A percentile compares a stretch with the other conserved stretches of the same genome.
phyloP scores from a whole-genome alignment of 2,329 filamentous ascomycete genomes.

The Cladophialophora chaetospira region DNA sequence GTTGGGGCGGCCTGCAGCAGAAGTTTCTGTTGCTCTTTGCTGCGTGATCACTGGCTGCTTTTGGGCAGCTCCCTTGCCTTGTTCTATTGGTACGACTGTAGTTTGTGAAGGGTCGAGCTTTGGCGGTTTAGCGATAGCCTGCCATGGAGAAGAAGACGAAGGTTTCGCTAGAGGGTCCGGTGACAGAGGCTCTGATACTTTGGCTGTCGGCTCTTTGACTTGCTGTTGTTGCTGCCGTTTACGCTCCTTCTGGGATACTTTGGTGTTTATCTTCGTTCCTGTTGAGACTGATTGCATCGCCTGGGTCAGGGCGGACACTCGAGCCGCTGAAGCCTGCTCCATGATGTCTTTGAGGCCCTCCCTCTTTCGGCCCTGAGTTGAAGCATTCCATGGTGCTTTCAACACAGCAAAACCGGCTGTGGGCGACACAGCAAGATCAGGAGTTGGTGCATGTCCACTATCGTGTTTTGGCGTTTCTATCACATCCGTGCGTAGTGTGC shows the following conservation, averaged over 20 bases:
- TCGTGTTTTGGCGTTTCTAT: not conserved
- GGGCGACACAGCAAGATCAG: not conserved
- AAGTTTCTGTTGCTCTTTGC: constrained; percentile 58
- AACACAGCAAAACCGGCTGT: constrained; percentile 26
- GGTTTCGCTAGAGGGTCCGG: not conserved
- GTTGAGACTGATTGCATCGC: constrained; percentile 51
- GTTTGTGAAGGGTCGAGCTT: constrained; percentile 22
- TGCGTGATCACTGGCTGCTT: constrained; percentile 60
- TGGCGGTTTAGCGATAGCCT: constrained; percentile 50
- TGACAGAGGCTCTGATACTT: constrained; percentile 37
- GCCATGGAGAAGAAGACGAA: constrained; percentile 63
- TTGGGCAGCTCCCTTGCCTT: not conserved
- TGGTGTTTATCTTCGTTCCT: constrained; percentile 48
- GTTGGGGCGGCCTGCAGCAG: constrained; percentile 13
- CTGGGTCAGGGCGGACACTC: constrained; percentile 56
- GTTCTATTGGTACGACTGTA: constrained; percentile 10
- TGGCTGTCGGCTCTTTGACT: constrained; percentile 45
- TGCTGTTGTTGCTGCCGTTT: constrained; percentile 78
- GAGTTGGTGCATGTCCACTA: not conserved
- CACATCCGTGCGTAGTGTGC: not conserved
- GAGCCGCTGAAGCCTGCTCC: constrained; percentile 57
- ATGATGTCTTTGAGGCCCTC: constrained; percentile 78
- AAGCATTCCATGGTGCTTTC: constrained; percentile 55
- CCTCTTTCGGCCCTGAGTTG: constrained; percentile 61
- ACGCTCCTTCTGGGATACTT: constrained; percentile 87